Base-by-base conservation (phyloP, 768 basidiomycete genomes). In the Amanita subjunquillea region DNA sequence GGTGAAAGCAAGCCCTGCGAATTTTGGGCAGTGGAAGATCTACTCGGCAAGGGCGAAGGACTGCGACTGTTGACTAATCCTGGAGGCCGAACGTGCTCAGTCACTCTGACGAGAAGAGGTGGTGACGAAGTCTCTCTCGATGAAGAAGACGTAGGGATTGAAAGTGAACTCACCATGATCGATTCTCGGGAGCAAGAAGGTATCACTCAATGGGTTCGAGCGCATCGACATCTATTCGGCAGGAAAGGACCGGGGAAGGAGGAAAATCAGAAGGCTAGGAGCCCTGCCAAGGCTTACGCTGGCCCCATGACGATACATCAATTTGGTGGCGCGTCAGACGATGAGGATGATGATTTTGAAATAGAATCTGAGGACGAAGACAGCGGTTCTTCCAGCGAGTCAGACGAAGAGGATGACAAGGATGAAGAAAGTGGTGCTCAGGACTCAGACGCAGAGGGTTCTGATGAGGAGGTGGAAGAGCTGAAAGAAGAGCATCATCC, bases 1-100 rank as follows among this genome's bases (percentile, higher is more conserved):
- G 85, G 83, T 22, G 82, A 87, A 61, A 78, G 76, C 60, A 85
- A 84, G 56, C 85, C 85, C 2, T 87, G 83, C 60, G 83, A 87
- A 57, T 89, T 86, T 59, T 89, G 87, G 81, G 67, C 80, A 3
- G 65, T 84, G 22, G 69, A 73, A 42, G 78, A 83, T 56, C 64
- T 90, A n/a, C 62, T 76, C 15, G 65, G 70, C 48, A 74, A 70
- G 53, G 63, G 60, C 23, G 78, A 78, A 17, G 81, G 73, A 13
- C 67, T 80, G 62, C 57, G 78, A 45, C 63, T 85, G 22, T 67
- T 83, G 43, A 80, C 78, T 22, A 83, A 80, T 12, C 79, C 77
- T 6, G 88, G 86, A 3, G 51, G 51, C 15, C 69, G 84, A 40
- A 85, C 79, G 32, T 87, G 83, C 58, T 77, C 82, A 1, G 74